These are phyloP conservation scores for Dichotomopilus funicola DNA, from an alignment of 2,329 filamentous ascomycete species.

Conservation along the genomic window DNA sequence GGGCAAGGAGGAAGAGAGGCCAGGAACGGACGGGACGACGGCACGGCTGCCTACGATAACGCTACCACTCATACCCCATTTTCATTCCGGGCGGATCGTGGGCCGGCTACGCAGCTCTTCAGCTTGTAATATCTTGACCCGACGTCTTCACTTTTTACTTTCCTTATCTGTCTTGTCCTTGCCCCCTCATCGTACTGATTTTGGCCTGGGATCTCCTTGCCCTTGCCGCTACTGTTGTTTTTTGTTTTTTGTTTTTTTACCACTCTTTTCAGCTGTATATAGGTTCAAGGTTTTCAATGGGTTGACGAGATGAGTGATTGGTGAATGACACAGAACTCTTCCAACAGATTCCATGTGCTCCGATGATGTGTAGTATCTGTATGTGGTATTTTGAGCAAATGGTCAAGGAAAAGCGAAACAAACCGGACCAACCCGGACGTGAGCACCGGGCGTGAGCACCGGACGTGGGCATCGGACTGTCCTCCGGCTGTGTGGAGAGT, in stretches of 20 bases:
- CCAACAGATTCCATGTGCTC: neutral
- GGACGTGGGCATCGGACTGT: neutral
- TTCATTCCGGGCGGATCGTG: constrained; percentile 19
- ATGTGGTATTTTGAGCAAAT: neutral
- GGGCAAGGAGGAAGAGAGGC: constrained; percentile 11
- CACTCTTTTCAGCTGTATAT: constrained; percentile 19
- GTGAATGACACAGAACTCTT: constrained; percentile 21
- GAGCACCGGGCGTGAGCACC: too few relatives aligned
- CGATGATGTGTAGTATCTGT: too few relatives aligned
- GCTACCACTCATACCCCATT: constrained; percentile 22
- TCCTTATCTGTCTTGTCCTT: constrained; percentile 19
- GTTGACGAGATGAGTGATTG: constrained; percentile 23
- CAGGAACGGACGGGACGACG: constrained; percentile 21
- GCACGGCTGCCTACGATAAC: constrained; percentile 25
- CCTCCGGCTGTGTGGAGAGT: neutral
- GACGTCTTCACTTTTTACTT: constrained; percentile 20
- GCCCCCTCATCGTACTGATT: constrained; percentile 11
- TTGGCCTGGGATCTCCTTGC: constrained; percentile 9
- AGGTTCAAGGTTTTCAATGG: constrained; percentile 16
- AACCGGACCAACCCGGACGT: neutral
- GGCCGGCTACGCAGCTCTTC: constrained; percentile 26
- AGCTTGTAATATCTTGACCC: constrained; percentile 29
- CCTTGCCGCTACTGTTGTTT: neutral
- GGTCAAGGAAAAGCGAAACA: neutral
- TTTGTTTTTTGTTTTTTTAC: constrained; percentile 13